phyloP scores from a whole-genome alignment of 352 stramenopile genomes.

The Halophytophthora batemanensis region DNA sequence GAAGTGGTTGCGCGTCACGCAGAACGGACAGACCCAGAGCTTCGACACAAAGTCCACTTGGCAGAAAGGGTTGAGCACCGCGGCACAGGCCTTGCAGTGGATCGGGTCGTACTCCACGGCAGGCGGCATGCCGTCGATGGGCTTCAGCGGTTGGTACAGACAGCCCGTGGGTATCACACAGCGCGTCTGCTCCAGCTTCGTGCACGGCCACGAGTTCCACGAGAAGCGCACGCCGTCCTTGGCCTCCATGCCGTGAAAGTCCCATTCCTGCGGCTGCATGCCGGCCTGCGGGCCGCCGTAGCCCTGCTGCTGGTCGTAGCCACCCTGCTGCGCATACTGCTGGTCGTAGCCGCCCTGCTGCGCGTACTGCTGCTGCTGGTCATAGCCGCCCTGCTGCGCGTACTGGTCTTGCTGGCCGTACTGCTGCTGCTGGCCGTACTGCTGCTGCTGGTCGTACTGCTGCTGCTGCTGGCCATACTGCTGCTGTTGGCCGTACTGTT shows the following conservation, averaged over 20 bases:
- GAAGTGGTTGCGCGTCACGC: conserved; percentile 98
- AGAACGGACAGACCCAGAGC: conserved; percentile 99
- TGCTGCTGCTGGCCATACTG: conserved; percentile 32
- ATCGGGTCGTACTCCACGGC: conserved; percentile 98
- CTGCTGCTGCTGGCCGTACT: conserved; percentile 33
- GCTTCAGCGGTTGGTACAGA: conserved; percentile 97
- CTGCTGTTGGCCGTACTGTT: conserved; percentile 31
- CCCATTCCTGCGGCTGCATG: conserved; percentile 81
- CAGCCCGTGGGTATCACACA: conserved; percentile 96
- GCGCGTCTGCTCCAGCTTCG: conserved; percentile 96
- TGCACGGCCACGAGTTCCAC: conserved; percentile 98
- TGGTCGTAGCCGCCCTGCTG: conserved; percentile 40
- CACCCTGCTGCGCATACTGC: conserved; percentile 35
- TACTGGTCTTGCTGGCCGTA: conserved; percentile 37
- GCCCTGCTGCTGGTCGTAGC: conserved; percentile 52
- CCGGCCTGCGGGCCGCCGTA: conserved; percentile 43
- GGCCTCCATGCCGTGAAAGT: conserved; percentile 80
- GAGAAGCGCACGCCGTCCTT: conserved; percentile 96
- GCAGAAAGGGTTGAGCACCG: conserved; percentile 98
- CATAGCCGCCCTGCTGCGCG: conserved; percentile 27
- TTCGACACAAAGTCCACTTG: conserved; percentile 99
- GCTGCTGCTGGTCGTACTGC: conserved; percentile 34
- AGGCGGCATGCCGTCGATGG: conserved; percentile 92
- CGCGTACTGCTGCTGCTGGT: conserved; percentile 39
- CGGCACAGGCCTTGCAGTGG: conserved; percentile 96